These are phyloP conservation scores for Beauveria sp. DNA, from an alignment of 2,329 filamentous ascomycete genomes.

Conservation along the genomic window DNA sequence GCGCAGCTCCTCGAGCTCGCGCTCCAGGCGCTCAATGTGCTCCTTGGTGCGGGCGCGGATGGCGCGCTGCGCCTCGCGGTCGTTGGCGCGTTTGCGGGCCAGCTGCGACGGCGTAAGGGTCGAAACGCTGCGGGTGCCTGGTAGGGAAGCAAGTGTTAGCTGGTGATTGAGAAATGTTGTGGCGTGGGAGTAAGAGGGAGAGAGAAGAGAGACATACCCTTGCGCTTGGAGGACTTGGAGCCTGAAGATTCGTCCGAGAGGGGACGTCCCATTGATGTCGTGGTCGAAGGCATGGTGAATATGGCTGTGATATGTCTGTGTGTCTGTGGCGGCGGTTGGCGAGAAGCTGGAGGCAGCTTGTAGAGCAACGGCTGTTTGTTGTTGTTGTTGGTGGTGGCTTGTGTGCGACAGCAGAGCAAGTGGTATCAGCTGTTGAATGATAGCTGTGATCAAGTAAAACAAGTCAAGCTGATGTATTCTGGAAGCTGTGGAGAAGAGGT, in stretches of 20 bases:
- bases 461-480: not conserved
- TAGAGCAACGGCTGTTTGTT: not conserved
- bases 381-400: not conserved
- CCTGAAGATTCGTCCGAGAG: conserved; percentile 33
- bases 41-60: conserved; percentile 82
- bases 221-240: conserved; percentile 35
- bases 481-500: not conserved
- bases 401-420: not conserved
- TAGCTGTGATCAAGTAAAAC: not conserved
- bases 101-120: conserved; percentile 84
- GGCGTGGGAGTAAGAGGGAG: no score
- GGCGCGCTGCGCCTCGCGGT: conserved; percentile 80
- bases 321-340: conserved; percentile 2
- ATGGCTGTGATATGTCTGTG: conserved; percentile 1
- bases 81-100: conserved; percentile 84
- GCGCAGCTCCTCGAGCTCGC: conserved; percentile 64
- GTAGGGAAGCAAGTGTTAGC: conserved; percentile 8
- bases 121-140: conserved; percentile 68
- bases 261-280: conserved; percentile 30
- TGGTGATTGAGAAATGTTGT: not conserved
- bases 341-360: conserved; percentile 4
- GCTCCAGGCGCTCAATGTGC: conserved; percentile 73
- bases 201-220: conserved; percentile 28
- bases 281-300: conserved; percentile 9
- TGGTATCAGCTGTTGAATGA: not conserved